phyloP scores from a whole-genome alignment of 805 yeast species.

The Candida arabinofermentans region DNA sequence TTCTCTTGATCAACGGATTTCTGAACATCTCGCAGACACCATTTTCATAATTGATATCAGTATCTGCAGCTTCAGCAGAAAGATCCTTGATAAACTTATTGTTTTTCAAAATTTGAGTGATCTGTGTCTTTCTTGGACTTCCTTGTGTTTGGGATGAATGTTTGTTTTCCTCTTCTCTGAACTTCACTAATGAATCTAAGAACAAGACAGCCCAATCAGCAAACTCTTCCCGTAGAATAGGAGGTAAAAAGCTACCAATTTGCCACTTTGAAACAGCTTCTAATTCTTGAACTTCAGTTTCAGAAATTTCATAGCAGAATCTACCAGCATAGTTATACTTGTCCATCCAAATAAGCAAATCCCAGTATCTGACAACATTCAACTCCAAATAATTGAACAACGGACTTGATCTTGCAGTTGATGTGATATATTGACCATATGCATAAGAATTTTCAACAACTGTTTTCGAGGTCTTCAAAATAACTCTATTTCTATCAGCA shows the following conservation, averaged over 20 bases:
- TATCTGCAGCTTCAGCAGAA: conserved; percentile 9
- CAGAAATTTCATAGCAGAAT: conserved; percentile 42
- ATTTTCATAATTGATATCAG: conserved; percentile 22
- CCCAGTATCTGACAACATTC: conserved; percentile 79
- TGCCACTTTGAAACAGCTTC: conserved; percentile 71
- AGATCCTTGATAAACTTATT: conserved; percentile 30
- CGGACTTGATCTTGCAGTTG: conserved; percentile 75
- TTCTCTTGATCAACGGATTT: conserved; percentile 60
- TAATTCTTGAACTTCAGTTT: conserved; percentile 40
- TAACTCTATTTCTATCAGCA: conserved; percentile 73
- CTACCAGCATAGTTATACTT: conserved; percentile 81
- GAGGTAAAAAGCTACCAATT: conserved; percentile 67
- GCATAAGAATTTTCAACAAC: conserved; percentile 88
- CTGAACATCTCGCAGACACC: conserved; percentile 57
- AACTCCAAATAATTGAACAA: conserved; percentile 80
- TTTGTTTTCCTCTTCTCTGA: conserved; percentile 39
- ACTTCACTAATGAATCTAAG: conserved; percentile 61
- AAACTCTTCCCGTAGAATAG: conserved; percentile 74
- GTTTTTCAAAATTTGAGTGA: conserved; percentile 49
- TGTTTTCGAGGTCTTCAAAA: conserved; percentile 69
- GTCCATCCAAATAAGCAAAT: conserved; percentile 93
- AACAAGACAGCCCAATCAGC: conserved; percentile 81
- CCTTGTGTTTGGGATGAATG: conserved; percentile 23
- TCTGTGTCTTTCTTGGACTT: conserved; percentile 66
- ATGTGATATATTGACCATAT: conserved; percentile 77